These are phyloP conservation scores for Funneliformis caledonium DNA, from an alignment of 371 early-diverging fungal species.

Conservation along the genomic window DNA sequence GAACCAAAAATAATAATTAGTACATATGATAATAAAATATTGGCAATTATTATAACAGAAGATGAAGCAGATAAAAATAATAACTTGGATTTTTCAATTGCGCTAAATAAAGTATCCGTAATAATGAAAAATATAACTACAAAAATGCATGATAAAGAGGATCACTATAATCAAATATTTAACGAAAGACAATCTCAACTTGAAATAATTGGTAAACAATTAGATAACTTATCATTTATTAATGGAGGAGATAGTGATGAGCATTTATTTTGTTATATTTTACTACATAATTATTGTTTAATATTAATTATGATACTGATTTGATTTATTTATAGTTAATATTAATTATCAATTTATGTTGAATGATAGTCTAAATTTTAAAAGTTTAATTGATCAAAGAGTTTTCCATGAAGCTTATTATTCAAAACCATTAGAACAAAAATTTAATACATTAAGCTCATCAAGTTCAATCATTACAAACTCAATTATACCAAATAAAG, in stretches of 20 bases:
- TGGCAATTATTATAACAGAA: neutral
- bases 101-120: neutral
- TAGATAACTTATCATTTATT: neutral
- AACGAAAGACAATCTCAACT: neutral
- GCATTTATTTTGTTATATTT: no score
- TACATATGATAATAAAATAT: neutral
- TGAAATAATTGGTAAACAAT: neutral
- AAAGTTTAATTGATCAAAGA: neutral
- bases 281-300: no score
- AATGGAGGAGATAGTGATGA: neutral
- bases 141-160: neutral
- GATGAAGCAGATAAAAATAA: neutral
- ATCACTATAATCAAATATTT: neutral
- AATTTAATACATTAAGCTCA: neutral
- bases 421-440: neutral
- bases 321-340: neutral
- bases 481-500: no score
- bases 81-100: neutral
- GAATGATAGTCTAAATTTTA: neutral
- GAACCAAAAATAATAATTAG: neutral
- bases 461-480: neutral
- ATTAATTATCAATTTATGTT: neutral
- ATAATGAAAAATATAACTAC: neutral
- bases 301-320: neutral
- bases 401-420: neutral